These are phyloP conservation scores for Mycothermus thermophilus DNA, from an alignment of 495 filamentous ascomycete species.

Conservation along the genomic window DNA sequence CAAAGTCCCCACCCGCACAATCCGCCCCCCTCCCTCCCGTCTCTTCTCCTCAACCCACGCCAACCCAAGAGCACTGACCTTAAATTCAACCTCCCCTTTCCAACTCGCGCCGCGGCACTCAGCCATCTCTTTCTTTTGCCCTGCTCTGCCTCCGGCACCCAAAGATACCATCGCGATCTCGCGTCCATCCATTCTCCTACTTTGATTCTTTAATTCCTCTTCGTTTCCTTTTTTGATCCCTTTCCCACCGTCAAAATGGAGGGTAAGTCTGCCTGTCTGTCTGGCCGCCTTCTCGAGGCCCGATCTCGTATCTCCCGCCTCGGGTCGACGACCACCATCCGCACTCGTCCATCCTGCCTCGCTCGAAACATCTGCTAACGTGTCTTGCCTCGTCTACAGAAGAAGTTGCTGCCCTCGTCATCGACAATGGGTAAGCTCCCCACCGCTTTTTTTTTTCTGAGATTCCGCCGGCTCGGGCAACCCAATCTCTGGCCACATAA, in stretches of 20 bases:
- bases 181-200: slow-evolving; percentile 11
- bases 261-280: slow-evolving; percentile 23
- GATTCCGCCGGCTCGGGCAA: too few species aligned
- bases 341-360: too few species aligned
- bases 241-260: slow-evolving; percentile 40
- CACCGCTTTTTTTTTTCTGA: too few species aligned
- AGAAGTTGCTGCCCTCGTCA: slow-evolving; percentile 99
- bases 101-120: slow-evolving; percentile 23
- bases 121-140: slow-evolving; percentile 24
- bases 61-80: slow-evolving; percentile 29
- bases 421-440: slow-evolving; percentile 97
- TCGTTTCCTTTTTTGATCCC: slow-evolving; percentile 22
- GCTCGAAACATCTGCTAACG: too few species aligned
- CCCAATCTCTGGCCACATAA: too few species aligned
- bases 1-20: too few species aligned
- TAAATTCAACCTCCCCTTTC: slow-evolving; percentile 39
- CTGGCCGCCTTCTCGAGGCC: slow-evolving; percentile 6
- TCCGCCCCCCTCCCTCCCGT: slow-evolving; percentile 15
- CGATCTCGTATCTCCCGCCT: too few species aligned
- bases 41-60: slow-evolving; percentile 18
- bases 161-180: slow-evolving; percentile 17
- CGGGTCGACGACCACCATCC: too few species aligned
- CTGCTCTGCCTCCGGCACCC: slow-evolving; percentile 26
- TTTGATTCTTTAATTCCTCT: slow-evolving; percentile 19
- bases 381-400: too few species aligned